Evolutionary conservation across 345 rosid genomes (phyloP).

Genomic region (Camelina sativa): DNA sequence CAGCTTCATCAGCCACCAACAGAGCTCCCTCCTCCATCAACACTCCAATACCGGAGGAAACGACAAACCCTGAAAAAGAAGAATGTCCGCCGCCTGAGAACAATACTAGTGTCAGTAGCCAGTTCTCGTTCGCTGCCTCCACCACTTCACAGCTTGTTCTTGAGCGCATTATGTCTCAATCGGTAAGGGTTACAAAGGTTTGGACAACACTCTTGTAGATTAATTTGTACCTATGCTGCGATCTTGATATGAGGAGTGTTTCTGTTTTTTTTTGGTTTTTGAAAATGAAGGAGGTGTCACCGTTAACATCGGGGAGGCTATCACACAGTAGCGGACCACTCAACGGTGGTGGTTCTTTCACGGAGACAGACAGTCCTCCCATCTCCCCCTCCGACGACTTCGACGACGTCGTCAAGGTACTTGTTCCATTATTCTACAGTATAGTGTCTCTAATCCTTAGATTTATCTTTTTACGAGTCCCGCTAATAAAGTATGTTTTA

Average conservation of each 20-base stretch:
- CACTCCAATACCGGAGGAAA: slow-evolving; percentile 69
- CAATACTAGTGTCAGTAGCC: slow-evolving; percentile 35
- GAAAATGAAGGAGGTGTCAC: slow-evolving; percentile 80
- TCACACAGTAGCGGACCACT: slow-evolving; percentile 96
- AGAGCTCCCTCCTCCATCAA: slow-evolving; percentile 49
- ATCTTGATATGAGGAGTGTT: not conserved
- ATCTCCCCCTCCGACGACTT: slow-evolving; percentile 86
- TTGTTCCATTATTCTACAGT: not conserved
- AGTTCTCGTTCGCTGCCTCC: slow-evolving; percentile 70
- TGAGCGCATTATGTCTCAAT: slow-evolving; percentile 95
- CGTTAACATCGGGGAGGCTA: slow-evolving; percentile 89
- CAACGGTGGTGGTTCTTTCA: slow-evolving; percentile 57
- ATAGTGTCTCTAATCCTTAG: not conserved
- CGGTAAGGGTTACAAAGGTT: slow-evolving; percentile 52
- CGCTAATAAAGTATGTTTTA: not conserved
- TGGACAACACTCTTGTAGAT: not conserved
- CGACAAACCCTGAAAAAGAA: slow-evolving; percentile 38
- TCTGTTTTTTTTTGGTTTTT: not conserved
- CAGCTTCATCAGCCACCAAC: slow-evolving; percentile 28
- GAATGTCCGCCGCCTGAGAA: slow-evolving; percentile 35
- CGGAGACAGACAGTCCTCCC: slow-evolving; percentile 79
- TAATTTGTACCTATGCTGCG: not conserved
- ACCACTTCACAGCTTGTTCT: slow-evolving; percentile 92
- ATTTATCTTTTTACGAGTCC: not conserved
- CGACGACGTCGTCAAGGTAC: slow-evolving; percentile 91